Percentiles rank a stretch among this genome's conserved stretches.
Conservation (phyloP, 345 rosid species). For the Toxicodendron radicans region DNA sequence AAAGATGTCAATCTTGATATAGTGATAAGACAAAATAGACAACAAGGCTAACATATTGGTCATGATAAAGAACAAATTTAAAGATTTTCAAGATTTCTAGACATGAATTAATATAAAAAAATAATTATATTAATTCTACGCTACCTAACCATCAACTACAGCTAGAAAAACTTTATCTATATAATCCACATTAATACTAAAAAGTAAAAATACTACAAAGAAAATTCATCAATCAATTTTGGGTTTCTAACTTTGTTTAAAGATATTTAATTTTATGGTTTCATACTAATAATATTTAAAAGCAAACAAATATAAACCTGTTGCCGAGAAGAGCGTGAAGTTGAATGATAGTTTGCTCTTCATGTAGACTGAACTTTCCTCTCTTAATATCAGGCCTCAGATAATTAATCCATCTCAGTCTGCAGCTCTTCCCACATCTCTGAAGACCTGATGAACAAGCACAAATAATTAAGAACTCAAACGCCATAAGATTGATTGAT, state of each 20-base stretch:
- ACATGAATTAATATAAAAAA: background rate
- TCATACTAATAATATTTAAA: background rate
- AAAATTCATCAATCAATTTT: too few species aligned
- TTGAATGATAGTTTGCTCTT: slow-evolving; percentile 40
- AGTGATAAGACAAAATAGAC: background rate
- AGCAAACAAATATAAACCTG: slow-evolving; percentile 28
- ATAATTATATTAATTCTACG: background rate
- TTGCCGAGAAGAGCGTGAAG: slow-evolving; percentile 51
- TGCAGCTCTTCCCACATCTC: slow-evolving; percentile 56
- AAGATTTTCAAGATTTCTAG: background rate
- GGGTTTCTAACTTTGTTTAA: background rate
- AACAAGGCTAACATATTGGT: background rate
- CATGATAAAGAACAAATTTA: background rate
- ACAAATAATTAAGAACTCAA: background rate
- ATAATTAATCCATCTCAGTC: slow-evolving; percentile 55
- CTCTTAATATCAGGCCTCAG: slow-evolving; percentile 52
- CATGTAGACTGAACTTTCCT: slow-evolving; percentile 45
- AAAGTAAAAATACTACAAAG: too few species aligned
- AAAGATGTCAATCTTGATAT: background rate
- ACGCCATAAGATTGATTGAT: background rate
- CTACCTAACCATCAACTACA: too few species aligned
- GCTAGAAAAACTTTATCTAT: too few species aligned
- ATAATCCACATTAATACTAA: too few species aligned
- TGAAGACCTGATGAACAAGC: slow-evolving; percentile 34
- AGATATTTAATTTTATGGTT: too few species aligned